phyloP scores from a whole-genome alignment of 106 monocot genomes.

The Phalaenopsis equestris region DNA sequence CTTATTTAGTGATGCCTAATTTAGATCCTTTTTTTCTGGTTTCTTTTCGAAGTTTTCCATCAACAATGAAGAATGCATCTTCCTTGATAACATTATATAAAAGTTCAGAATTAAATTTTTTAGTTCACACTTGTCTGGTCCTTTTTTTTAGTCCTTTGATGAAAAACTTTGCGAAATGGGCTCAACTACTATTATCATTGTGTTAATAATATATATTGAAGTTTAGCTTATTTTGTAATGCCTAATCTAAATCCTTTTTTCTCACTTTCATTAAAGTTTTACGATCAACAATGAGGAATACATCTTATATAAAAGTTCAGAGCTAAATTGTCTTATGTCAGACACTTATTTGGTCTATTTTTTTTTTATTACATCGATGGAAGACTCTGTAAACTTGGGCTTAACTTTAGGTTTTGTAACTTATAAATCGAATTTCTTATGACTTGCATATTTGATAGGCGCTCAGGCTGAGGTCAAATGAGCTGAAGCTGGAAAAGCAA shows the following conservation, averaged over 20 bases:
- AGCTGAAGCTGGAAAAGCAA: constrained; percentile 88
- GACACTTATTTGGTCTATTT: neutral
- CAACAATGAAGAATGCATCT: neutral
- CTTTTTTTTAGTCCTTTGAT: no score
- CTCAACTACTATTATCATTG: neutral
- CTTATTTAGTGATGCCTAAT: neutral
- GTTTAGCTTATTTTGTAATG: neutral
- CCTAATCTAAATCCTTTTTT: neutral
- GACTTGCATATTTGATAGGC: constrained; percentile 37
- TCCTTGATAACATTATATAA: neutral
- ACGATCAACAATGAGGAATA: neutral
- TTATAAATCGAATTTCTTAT: neutral
- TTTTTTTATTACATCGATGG: neutral
- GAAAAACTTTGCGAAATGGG: no score
- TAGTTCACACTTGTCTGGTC: no score
- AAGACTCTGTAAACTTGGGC: neutral
- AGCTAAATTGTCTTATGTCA: neutral
- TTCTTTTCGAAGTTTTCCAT: neutral
- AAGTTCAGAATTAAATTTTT: no score
- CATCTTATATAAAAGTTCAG: neutral
- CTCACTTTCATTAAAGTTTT: neutral
- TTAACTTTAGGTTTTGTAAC: neutral
- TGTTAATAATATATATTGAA: neutral
- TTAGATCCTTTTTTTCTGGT: neutral
- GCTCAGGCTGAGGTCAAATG: constrained; percentile 92